Percentiles rank a stretch among this genome's conserved stretches.
These are phyloP conservation scores for Colletotrichum chlorophyti DNA, from an alignment of 2,329 filamentous ascomycete genomes.

Conservation along the genomic window DNA sequence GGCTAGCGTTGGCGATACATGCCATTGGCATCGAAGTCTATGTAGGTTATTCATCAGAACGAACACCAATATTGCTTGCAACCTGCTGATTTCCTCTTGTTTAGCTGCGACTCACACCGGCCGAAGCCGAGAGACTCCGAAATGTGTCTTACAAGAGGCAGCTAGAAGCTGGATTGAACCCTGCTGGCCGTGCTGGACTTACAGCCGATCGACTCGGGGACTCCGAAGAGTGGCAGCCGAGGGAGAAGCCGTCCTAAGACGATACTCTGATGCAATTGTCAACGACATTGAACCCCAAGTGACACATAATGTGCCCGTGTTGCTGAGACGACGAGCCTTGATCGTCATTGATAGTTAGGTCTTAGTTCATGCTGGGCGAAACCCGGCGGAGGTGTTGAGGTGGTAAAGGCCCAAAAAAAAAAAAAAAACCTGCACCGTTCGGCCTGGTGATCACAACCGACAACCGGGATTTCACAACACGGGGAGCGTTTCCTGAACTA, in stretches of 20 bases:
- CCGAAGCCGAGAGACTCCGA: constrained; percentile 56
- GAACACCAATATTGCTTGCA: no score
- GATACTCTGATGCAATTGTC: neutral
- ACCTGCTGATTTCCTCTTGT: neutral
- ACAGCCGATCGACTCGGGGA: constrained; percentile 49
- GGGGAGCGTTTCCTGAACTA: no score
- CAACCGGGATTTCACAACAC: no score
- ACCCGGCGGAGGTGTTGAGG: no score
- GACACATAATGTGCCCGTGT: no score
- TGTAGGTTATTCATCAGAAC: constrained; percentile 31
- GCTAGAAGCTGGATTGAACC: constrained; percentile 54
- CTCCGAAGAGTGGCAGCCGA: constrained; percentile 29
- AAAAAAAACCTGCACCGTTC: no score
- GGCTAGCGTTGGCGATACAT: constrained; percentile 38
- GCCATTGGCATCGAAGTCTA: constrained; percentile 30
- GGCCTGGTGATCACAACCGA: no score
- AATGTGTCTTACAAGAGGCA: constrained; percentile 61
- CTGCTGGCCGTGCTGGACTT: constrained; percentile 52
- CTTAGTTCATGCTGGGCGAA: no score
- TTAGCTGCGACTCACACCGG: constrained; percentile 56
- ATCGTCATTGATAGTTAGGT: no score
- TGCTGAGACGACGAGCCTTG: no score
- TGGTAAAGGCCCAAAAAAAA: no score
- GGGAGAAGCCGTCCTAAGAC: neutral
- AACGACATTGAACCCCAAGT: neutral